These are phyloP conservation scores for Buddleja alternifolia DNA, from an alignment of 257 asterid genomes.

Conservation along the genomic window DNA sequence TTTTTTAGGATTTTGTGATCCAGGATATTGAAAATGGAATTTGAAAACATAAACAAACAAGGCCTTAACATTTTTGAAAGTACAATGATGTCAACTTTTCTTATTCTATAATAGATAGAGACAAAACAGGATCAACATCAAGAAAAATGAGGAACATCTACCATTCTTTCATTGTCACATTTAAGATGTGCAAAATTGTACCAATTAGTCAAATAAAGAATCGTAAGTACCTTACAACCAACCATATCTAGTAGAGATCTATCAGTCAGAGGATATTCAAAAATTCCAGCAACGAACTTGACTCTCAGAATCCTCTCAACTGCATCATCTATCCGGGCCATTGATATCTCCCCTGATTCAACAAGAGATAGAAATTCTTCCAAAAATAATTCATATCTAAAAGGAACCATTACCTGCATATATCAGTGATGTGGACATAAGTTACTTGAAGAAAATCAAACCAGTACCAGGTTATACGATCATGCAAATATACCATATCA, in stretches of 20 bases:
- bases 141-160: not conserved
- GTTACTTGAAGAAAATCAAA: constrained; percentile 15
- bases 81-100: constrained; percentile 1
- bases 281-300: constrained; percentile 81
- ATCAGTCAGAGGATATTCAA: constrained; percentile 81
- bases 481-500: constrained; percentile 62
- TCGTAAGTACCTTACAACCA: constrained; percentile 82
- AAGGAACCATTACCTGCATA: constrained; percentile 97
- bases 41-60: no score
- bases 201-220: constrained; percentile 11
- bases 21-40: no score
- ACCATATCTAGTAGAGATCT: constrained; percentile 77
- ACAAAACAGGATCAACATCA: constrained; percentile 18
- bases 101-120: not conserved
- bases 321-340: constrained; percentile 86
- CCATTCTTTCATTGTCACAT: constrained; percentile 14
- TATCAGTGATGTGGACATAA: constrained; percentile 16
- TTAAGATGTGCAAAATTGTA: constrained; percentile 2
- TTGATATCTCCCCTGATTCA: constrained; percentile 85
- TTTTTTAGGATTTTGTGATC: no score
- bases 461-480: constrained; percentile 16
- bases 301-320: constrained; percentile 93
- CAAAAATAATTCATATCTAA: constrained; percentile 78
- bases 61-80: not conserved
- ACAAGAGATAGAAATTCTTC: constrained; percentile 72